Evolutionary conservation across 2,329 filamentous ascomycete genomes (phyloP).

Genomic region (Fusarium musae): DNA sequence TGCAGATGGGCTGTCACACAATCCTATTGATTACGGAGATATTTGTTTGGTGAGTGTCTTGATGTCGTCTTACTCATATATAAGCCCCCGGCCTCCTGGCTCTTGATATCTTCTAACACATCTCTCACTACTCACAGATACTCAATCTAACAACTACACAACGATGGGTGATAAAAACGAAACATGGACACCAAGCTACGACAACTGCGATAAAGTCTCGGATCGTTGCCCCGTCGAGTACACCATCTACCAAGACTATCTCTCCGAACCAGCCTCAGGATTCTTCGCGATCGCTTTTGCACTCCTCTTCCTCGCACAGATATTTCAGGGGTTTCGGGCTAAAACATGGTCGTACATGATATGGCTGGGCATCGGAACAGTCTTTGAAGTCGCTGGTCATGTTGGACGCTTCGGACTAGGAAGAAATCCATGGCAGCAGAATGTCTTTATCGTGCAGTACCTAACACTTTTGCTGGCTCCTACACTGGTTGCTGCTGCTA

Average conservation of each 20-base stretch:
- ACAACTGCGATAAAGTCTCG: conserved; percentile 39
- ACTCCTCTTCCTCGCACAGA: conserved; percentile 48
- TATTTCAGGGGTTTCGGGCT: conserved; percentile 47
- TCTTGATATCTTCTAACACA: neutral
- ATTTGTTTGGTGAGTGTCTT: neutral
- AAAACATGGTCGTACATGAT: conserved; percentile 55
- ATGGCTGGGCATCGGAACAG: conserved; percentile 49
- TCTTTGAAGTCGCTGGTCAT: conserved; percentile 56
- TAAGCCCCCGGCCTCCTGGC: neutral
- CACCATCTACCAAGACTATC: conserved; percentile 41
- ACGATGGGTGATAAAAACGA: conserved; percentile 17
- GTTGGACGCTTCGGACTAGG: conserved; percentile 52
- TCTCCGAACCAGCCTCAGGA: conserved; percentile 28
- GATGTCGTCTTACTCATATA: conserved; percentile 7
- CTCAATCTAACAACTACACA: neutral
- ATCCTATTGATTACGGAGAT: neutral
- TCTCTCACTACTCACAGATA: no score
- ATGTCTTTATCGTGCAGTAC: conserved; percentile 55
- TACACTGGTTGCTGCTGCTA: conserved; percentile 57
- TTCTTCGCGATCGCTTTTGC: conserved; percentile 52
- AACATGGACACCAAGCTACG: conserved; percentile 17
- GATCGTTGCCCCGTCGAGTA: conserved; percentile 38
- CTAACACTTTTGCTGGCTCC: conserved; percentile 55
- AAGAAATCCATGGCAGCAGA: conserved; percentile 53
- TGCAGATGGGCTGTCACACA: neutral